Base-by-base conservation (phyloP, 805 yeast genomes). In the Phaffomyces antillensis region DNA sequence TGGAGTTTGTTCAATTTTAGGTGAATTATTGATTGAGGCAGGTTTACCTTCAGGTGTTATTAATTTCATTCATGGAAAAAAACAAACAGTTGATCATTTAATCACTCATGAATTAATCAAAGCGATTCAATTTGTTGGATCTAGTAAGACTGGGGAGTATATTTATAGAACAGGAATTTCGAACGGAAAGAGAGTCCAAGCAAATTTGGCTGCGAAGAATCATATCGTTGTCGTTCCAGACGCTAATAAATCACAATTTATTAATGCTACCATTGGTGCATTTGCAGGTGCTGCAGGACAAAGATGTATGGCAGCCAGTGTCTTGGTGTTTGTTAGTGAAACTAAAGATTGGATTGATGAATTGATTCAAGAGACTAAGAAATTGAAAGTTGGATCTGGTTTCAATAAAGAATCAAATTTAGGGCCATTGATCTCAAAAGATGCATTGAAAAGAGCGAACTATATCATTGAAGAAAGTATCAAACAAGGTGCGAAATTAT, bases 241-340 rank as follows among this genome's bases (percentile, higher is more conserved):
- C 55, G 87, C 88, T 39, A 76, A 81, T 65, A 76, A 78, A 63
- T 64, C 67, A 49, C 77, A 76, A 49, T 75, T 85, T 39, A 66
- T 83, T 53, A 79, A 77, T 58, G 81, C 85, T 44, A 67, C 72
- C 46, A 84, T 87, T 41, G 88, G 90, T 43, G 86, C 88, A 18
- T 83, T 83, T 63, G 88, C 90, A 28, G 30, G 30, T 31, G 89
- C 90, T 41, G 88, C 90, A n/a, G 91, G 90, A 49, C 91, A 83
- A 71, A 77, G 89, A 60, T 83, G 91, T 66, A 79, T 83, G 85
- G 86, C 87, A 11, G 78, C 84, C 42, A 79, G 85, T 18, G 84
- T 81, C 32, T 69, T 84, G 50, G 85, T 83, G 40, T 75, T 86
- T n/a, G 88, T 84, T 23, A 89, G 89, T 36, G 59, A 60, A 41